phyloP scores from a whole-genome alignment of 2,329 filamentous ascomycete genomes.

The Arthroderma sp. region DNA sequence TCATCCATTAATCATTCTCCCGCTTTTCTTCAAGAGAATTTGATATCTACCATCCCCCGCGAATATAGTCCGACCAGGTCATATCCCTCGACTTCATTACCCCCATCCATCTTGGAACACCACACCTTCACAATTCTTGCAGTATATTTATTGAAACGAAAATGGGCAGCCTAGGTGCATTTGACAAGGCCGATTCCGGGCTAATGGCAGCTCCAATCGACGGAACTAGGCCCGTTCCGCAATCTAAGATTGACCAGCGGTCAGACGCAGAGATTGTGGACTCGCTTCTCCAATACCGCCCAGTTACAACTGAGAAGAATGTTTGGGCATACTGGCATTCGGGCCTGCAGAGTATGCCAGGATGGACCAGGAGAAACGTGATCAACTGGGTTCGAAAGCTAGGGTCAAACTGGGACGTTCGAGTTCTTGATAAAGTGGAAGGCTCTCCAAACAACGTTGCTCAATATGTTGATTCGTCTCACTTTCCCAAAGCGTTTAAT shows the following conservation, averaged over 20 bases:
- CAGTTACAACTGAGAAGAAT: slow-evolving; percentile 15
- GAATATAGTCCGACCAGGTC: too few relatives aligned
- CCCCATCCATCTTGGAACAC: too few relatives aligned
- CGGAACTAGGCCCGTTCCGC: neutral
- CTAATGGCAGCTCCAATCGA: neutral
- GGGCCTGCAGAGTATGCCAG: slow-evolving; percentile 25
- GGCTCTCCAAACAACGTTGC: slow-evolving; percentile 24
- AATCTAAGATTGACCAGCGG: neutral
- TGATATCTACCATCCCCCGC: too few relatives aligned
- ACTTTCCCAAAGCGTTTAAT: slow-evolving; percentile 8
- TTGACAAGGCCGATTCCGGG: too few relatives aligned
- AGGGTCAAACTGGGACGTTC: slow-evolving; percentile 29
- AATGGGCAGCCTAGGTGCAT: too few relatives aligned
- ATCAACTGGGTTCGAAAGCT: slow-evolving; percentile 33
- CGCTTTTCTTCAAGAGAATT: too few relatives aligned
- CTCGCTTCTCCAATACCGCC: neutral
- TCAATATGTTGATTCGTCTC: neutral
- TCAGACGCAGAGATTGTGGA: neutral
- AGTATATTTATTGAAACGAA: too few relatives aligned
- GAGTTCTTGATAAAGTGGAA: slow-evolving; percentile 26
- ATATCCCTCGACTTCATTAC: too few relatives aligned
- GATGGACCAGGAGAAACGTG: slow-evolving; percentile 27
- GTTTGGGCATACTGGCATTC: slow-evolving; percentile 34
- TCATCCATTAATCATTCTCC: too few relatives aligned
- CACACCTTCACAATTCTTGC: too few relatives aligned